These are phyloP conservation scores for Brettanomyces custersianus DNA, from an alignment of 805 yeast species.

Conservation along the genomic window DNA sequence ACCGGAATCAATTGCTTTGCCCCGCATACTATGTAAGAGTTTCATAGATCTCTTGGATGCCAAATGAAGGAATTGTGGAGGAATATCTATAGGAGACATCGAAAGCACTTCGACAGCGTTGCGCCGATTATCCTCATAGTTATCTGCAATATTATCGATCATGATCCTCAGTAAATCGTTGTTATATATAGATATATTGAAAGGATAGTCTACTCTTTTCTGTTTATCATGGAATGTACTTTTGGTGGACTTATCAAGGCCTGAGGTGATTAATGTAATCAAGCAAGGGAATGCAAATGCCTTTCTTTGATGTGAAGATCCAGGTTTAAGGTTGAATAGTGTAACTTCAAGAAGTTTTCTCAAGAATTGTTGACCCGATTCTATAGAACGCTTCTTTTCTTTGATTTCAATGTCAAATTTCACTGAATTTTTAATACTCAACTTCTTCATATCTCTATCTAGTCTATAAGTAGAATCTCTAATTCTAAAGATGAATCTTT, in stretches of 20 bases:
- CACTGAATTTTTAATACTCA: constrained; percentile 22
- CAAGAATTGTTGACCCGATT: constrained; percentile 31
- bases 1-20: constrained; percentile 72
- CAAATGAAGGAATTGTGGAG: constrained; percentile 12
- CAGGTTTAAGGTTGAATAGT: constrained; percentile 34
- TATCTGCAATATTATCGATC: constrained; percentile 55
- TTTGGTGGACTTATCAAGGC: constrained; percentile 42
- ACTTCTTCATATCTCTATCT: constrained; percentile 40
- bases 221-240: constrained; percentile 28
- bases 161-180: constrained; percentile 35
- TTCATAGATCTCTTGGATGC: constrained; percentile 16
- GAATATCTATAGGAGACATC: constrained; percentile 31
- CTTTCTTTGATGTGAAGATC: constrained; percentile 46
- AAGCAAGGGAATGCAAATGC: constrained; percentile 42
- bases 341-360: constrained; percentile 15
- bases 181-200: constrained; percentile 33
- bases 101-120: constrained; percentile 36
- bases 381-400: constrained; percentile 20
- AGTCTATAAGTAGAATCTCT: constrained; percentile 60
- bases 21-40: constrained; percentile 33
- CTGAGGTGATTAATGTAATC: constrained; percentile 38
- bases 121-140: constrained; percentile 70
- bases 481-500: constrained; percentile 54
- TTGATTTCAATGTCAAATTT: constrained; percentile 33
- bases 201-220: constrained; percentile 41